Percentiles rank a stretch among this genome's conserved stretches.
Evolutionary conservation across 2,329 filamentous ascomycete genomes (phyloP).

Genomic region (Stemphylium beticola): DNA sequence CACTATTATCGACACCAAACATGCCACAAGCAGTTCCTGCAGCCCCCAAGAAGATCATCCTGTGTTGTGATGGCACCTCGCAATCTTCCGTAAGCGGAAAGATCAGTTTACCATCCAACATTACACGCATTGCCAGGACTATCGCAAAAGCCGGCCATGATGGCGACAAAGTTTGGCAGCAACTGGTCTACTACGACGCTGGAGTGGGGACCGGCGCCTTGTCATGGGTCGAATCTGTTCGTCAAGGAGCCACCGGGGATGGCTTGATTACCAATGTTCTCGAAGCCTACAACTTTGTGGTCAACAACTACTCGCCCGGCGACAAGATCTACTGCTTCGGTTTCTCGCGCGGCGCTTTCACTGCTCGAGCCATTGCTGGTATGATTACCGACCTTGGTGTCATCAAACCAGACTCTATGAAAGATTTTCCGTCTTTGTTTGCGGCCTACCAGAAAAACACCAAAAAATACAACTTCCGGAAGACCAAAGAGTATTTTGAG

Average conservation of each 20-base stretch:
- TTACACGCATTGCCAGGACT: constrained; percentile 2
- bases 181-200: constrained; percentile 55
- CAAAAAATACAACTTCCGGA: neutral
- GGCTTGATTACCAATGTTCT: constrained; percentile 58
- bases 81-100: constrained; percentile 8
- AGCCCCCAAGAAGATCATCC: constrained; percentile 15
- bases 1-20: too few species aligned
- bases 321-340: constrained; percentile 51
- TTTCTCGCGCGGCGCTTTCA: constrained; percentile 51
- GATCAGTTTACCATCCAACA: constrained; percentile 9
- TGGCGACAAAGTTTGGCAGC: constrained; percentile 21
- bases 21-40: too few species aligned
- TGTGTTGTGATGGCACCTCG: constrained; percentile 30
- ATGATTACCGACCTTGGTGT: constrained; percentile 29
- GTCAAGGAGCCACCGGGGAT: constrained; percentile 24
- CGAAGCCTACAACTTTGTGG: constrained; percentile 66
- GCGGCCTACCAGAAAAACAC: neutral
- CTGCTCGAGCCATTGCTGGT: constrained; percentile 27
- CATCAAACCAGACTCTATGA: constrained; percentile 11
- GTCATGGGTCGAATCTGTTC: neutral
- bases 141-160: constrained; percentile 7
- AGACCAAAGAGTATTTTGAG: neutral
- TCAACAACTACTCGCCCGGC: constrained; percentile 54
- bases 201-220: constrained; percentile 48
- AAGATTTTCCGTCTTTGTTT: neutral